Conservation (phyloP, 2,329 filamentous ascomycete species). For the Daldinia sp. region DNA sequence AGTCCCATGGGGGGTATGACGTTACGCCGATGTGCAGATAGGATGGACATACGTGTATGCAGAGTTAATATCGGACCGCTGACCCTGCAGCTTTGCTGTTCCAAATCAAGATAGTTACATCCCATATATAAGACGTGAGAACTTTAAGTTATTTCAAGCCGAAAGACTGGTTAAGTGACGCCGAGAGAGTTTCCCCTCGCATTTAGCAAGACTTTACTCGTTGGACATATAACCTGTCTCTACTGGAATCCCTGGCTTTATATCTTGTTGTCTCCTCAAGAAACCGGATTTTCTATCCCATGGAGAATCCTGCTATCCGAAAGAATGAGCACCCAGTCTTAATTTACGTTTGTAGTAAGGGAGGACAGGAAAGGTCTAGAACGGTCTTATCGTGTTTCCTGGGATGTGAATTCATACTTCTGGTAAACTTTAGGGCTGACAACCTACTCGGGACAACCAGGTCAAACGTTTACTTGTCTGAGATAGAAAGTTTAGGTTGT, state of each 20-base stretch:
- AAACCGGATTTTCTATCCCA: not conserved
- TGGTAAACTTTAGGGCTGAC: not conserved
- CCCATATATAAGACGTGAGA: constrained; percentile 9
- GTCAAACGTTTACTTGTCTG: not conserved
- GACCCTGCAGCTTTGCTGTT: not conserved
- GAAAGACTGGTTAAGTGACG: not conserved
- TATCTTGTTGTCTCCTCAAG: not conserved
- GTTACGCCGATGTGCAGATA: not conserved
- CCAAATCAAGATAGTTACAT: not conserved
- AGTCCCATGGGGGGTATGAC: not conserved
- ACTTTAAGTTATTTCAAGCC: constrained; percentile 7
- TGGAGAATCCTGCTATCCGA: not conserved
- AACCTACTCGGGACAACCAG: constrained; percentile 10
- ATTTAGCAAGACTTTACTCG: constrained; percentile 5
- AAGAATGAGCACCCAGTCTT: not conserved
- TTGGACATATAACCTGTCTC: not conserved
- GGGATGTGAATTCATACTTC: not conserved
- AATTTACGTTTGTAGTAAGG: not conserved
- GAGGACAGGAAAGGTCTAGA: not conserved
- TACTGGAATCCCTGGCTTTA: not conserved
- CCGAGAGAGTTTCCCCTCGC: constrained; percentile 1
- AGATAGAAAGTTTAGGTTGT: constrained; percentile 8
- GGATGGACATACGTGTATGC: not conserved
- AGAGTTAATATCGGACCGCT: constrained; percentile 6
- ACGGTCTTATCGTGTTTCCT: not conserved